A percentile compares a stretch with the other conserved stretches of the same genome.
phyloP scores from a whole-genome alignment of 2,329 filamentous ascomycete species.

The Nothomitra cinnamomea region DNA sequence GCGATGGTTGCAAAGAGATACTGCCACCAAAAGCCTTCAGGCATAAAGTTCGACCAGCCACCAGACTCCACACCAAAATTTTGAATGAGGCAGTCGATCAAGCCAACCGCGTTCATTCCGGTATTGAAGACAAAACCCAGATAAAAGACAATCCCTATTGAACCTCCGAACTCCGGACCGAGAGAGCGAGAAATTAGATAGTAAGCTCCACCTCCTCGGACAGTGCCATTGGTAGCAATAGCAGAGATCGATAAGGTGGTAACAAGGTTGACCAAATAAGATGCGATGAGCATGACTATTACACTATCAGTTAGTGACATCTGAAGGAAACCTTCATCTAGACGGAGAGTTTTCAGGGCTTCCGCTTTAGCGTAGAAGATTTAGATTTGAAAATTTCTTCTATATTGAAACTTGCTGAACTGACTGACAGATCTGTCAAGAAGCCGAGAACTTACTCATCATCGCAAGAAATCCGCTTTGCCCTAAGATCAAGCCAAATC shows the following conservation, averaged over 20 bases:
- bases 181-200: constrained; percentile 76
- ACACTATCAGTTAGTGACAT: constrained; percentile 7
- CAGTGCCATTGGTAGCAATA: constrained; percentile 78
- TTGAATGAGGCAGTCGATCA: constrained; percentile 65
- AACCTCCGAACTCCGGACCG: constrained; percentile 76
- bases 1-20: constrained; percentile 62
- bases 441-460: constrained; percentile 38
- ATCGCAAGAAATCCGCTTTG: constrained; percentile 67
- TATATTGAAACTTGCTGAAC: background rate
- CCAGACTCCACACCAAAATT: constrained; percentile 47
- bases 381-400: background rate
- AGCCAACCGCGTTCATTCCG: constrained; percentile 70
- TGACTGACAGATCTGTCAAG: background rate
- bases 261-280: constrained; percentile 69
- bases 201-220: constrained; percentile 74
- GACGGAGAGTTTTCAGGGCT: too few species aligned
- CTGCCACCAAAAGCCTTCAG: constrained; percentile 56
- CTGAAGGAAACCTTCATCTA: background rate
- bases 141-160: constrained; percentile 77
- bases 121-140: constrained; percentile 81
- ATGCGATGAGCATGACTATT: constrained; percentile 50
- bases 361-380: background rate
- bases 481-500: constrained; percentile 72
- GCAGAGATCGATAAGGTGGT: constrained; percentile 76
- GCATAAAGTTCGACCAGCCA: constrained; percentile 41